These are phyloP conservation scores for Phtheirospermum japonicum DNA, from an alignment of 257 asterid genomes.

Conservation along the genomic window DNA sequence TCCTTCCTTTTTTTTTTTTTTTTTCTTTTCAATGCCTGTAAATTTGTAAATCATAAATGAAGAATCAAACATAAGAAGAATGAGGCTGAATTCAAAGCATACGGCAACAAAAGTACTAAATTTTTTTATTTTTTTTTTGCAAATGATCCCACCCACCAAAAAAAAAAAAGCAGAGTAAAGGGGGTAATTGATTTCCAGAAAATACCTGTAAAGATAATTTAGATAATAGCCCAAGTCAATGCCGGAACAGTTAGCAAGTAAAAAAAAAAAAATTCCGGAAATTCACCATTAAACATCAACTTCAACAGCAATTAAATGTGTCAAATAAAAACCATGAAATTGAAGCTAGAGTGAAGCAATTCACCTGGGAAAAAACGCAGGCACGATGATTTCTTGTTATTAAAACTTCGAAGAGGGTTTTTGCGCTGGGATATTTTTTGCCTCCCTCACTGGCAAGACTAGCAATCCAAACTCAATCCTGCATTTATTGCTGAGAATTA, in stretches of 20 bases:
- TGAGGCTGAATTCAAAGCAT: background rate
- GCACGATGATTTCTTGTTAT: background rate
- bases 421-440: background rate
- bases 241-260: background rate
- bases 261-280: background rate
- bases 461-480: slow-evolving; percentile 25
- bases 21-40: slow-evolving; percentile 29
- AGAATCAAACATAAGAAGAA: slow-evolving; percentile 8
- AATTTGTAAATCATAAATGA: slow-evolving; percentile 1
- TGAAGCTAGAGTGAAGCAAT: slow-evolving; percentile 9
- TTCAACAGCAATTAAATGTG: slow-evolving; percentile 5
- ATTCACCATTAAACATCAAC: background rate
- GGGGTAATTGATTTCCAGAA: slow-evolving; percentile 3
- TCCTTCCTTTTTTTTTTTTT: background rate
- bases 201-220: background rate
- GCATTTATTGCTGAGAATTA: slow-evolving; percentile 16
- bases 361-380: slow-evolving; percentile 28
- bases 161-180: background rate
- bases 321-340: slow-evolving; percentile 12
- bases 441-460: background rate
- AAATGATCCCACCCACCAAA: slow-evolving; percentile 1
- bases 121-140: no score
- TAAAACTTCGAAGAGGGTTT: background rate
- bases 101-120: background rate
- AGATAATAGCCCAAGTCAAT: slow-evolving; percentile 13